phyloP scores from a whole-genome alignment of 78 protist species.

The Guillardia theta region DNA sequence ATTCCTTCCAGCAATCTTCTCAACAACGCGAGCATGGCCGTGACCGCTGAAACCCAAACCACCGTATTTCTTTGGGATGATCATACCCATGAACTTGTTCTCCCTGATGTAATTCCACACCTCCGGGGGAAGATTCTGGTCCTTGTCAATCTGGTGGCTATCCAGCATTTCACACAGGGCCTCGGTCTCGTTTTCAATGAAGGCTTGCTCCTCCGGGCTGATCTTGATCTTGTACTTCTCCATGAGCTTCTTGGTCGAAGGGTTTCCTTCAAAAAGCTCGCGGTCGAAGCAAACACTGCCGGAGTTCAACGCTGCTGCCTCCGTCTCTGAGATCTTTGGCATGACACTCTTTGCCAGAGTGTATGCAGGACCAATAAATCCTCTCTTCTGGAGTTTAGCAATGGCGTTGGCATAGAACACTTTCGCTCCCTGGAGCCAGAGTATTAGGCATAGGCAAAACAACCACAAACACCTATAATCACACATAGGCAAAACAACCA shows the following conservation, averaged over 20 bases:
- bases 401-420: too few relatives aligned
- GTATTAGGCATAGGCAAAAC: not conserved
- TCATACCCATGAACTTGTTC: slow-evolving; percentile 42
- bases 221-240: not conserved
- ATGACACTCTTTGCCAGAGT: slow-evolving; percentile 32
- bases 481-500: not conserved
- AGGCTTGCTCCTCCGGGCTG: slow-evolving; percentile 36
- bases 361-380: not conserved
- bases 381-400: not conserved
- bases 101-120: slow-evolving; percentile 23
- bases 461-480: not conserved
- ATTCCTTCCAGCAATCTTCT: slow-evolving; percentile 32
- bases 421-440: not conserved
- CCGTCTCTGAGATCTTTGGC: slow-evolving; percentile 57
- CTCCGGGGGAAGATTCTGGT: slow-evolving; percentile 46
- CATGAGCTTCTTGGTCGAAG: not conserved
- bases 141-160: slow-evolving; percentile 22
- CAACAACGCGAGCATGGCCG: slow-evolving; percentile 14
- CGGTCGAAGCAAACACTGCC: slow-evolving; percentile 56
- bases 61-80: slow-evolving; percentile 49
- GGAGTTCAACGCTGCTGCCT: slow-evolving; percentile 46
- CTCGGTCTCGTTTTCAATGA: slow-evolving; percentile 46
- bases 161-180: slow-evolving; percentile 54
- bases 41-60: slow-evolving; percentile 53
- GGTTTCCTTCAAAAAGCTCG: slow-evolving; percentile 42